phyloP scores from a whole-genome alignment of 208 protist species.

The Trypanosoma rangeli region DNA sequence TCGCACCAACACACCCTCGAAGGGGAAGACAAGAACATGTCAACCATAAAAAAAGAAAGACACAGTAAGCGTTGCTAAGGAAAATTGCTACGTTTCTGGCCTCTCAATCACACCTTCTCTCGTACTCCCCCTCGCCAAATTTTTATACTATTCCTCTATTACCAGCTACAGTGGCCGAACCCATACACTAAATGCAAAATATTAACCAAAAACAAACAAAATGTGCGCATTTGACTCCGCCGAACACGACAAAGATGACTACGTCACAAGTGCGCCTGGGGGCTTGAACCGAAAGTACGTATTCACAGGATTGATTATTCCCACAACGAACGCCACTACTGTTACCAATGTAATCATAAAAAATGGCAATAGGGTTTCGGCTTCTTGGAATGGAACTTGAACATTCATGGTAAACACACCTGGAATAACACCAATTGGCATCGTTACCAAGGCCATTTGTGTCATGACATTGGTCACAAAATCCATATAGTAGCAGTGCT shows the following conservation, averaged over 20 bases:
- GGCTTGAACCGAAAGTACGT: slow-evolving; percentile 54
- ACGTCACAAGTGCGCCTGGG: slow-evolving; percentile 57
- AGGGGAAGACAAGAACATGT: not conserved
- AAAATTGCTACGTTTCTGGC: not conserved
- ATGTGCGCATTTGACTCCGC: not conserved
- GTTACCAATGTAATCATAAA: slow-evolving; percentile 52
- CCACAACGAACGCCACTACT: slow-evolving; percentile 36
- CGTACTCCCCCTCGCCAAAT: not conserved
- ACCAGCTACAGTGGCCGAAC: not conserved
- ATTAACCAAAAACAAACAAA: slow-evolving; percentile 3
- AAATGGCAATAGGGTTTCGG: slow-evolving; percentile 43
- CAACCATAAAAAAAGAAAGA: not conserved
- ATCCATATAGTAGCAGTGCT: slow-evolving; percentile 86
- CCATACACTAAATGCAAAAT: not conserved
- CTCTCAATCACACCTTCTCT: not conserved
- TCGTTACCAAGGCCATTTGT: slow-evolving; percentile 71
- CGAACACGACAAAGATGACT: slow-evolving; percentile 17
- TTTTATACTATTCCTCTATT: not conserved
- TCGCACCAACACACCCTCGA: not conserved
- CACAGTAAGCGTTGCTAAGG: not conserved
- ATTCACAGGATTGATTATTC: slow-evolving; percentile 39
- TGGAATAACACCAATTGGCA: slow-evolving; percentile 75
- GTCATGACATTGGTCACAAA: slow-evolving; percentile 81
- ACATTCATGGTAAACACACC: slow-evolving; percentile 78
- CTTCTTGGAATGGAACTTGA: slow-evolving; percentile 51